A percentile compares a stretch with the other conserved stretches of the same genome.
phyloP scores from a whole-genome alignment of 495 filamentous ascomycete species.

The Haplographium delicatum region DNA sequence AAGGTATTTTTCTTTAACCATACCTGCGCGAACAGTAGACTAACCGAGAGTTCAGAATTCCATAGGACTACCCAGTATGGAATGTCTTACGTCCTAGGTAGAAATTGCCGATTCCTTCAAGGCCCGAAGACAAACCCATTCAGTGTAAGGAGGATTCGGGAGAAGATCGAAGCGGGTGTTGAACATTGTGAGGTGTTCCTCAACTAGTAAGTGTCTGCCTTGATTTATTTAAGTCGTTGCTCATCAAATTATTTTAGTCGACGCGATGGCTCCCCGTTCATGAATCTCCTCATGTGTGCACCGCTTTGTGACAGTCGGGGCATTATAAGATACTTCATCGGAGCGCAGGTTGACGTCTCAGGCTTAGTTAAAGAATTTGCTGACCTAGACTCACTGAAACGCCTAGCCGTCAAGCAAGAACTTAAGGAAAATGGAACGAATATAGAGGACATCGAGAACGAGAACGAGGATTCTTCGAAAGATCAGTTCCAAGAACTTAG shows the following conservation, averaged over 20 bases:
- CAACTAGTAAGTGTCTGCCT: constrained; percentile 52
- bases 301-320: constrained; percentile 58
- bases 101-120: constrained; percentile 61
- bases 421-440: constrained; percentile 8
- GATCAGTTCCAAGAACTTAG: constrained; percentile 46
- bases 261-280: constrained; percentile 60
- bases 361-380: constrained; percentile 51
- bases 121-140: constrained; percentile 49
- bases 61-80: constrained; percentile 60
- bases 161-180: constrained; percentile 48
- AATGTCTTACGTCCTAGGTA: constrained; percentile 49
- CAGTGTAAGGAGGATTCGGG: constrained; percentile 49
- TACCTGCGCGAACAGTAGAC: constrained; percentile 4
- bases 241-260: constrained; percentile 26
- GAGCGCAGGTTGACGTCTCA: constrained; percentile 59
- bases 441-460: constrained; percentile 19
- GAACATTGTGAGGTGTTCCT: constrained; percentile 64
- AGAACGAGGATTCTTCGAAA: constrained; percentile 19
- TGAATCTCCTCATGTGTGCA: constrained; percentile 61
- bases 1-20: constrained; percentile 44
- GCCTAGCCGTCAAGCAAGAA: constrained; percentile 33
- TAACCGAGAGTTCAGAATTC: constrained; percentile 45
- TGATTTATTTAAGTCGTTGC: constrained; percentile 50
- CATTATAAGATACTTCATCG: constrained; percentile 53
- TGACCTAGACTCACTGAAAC: constrained; percentile 49